Percentiles rank a stretch among this genome's conserved stretches.
Evolutionary conservation across 257 asterid genomes (phyloP).

Genomic region (Solanum chilense): DNA sequence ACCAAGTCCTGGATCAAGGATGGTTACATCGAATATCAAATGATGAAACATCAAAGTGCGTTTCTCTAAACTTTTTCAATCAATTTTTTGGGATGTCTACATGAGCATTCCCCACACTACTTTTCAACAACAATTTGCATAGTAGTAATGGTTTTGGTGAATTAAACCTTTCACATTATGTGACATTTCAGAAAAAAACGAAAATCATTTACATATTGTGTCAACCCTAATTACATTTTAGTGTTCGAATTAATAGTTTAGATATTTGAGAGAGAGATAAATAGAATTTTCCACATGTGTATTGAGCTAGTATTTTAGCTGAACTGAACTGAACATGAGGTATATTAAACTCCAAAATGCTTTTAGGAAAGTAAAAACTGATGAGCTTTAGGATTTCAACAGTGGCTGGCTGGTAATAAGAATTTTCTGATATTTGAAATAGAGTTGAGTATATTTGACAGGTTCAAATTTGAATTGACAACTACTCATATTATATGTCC

Average conservation of each 20-base stretch:
- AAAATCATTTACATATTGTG: not conserved
- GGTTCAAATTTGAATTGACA: not conserved
- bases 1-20: not conserved
- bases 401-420: not conserved
- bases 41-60: not conserved
- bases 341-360: not conserved
- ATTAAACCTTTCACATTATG: not conserved
- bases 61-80: not conserved
- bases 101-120: not conserved
- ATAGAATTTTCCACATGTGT: not conserved
- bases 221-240: not conserved
- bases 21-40: not conserved
- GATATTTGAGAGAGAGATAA: not conserved
- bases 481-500: not conserved
- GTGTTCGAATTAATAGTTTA: not conserved
- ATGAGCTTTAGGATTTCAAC: not conserved
- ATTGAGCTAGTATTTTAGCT: not conserved
- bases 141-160: not conserved
- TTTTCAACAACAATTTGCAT: not conserved
- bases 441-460: not conserved
- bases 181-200: not conserved
- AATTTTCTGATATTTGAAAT: not conserved
- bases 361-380: not conserved
- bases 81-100: not conserved
- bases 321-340: not conserved